phyloP scores from a whole-genome alignment of 345 rosid genomes.

The Eucalyptus erythrocorys region DNA sequence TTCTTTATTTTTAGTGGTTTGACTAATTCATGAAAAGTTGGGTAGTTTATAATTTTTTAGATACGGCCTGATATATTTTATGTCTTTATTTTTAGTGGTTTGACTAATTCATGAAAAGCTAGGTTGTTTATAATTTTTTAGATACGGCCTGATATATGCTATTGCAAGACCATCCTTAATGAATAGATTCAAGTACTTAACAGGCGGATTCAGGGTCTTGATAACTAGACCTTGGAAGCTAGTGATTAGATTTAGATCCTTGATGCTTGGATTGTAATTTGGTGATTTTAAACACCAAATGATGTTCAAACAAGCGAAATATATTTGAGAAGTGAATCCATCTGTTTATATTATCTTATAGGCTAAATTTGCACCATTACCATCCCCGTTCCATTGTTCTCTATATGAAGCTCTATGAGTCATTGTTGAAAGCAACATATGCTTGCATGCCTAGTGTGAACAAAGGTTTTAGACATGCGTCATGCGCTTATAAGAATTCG shows the following conservation, averaged over 20 bases:
- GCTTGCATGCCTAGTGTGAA: background rate
- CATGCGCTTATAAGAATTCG: background rate
- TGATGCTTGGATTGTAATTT: background rate
- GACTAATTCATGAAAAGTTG: background rate
- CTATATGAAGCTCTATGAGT: background rate
- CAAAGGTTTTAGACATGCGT: background rate
- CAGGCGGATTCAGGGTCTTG: rapidly evolving
- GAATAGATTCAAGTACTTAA: background rate
- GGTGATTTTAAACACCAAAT: background rate
- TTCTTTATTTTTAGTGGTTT: background rate
- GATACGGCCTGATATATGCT: rapidly evolving
- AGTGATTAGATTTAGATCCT: background rate
- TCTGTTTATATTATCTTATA: background rate
- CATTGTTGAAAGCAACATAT: background rate
- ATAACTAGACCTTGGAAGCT: background rate
- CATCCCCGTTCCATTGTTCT: background rate
- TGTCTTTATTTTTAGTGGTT: too few relatives aligned
- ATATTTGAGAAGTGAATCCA: background rate
- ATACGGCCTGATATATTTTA: too few relatives aligned
- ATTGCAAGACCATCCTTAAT: background rate
- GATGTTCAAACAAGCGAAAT: background rate
- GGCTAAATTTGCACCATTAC: background rate
- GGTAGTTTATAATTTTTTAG: too few relatives aligned
- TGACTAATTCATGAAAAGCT: too few relatives aligned
- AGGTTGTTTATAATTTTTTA: too few relatives aligned